phyloP scores from a whole-genome alignment of 2,329 filamentous ascomycete genomes.

The Passalora sequoiae region DNA sequence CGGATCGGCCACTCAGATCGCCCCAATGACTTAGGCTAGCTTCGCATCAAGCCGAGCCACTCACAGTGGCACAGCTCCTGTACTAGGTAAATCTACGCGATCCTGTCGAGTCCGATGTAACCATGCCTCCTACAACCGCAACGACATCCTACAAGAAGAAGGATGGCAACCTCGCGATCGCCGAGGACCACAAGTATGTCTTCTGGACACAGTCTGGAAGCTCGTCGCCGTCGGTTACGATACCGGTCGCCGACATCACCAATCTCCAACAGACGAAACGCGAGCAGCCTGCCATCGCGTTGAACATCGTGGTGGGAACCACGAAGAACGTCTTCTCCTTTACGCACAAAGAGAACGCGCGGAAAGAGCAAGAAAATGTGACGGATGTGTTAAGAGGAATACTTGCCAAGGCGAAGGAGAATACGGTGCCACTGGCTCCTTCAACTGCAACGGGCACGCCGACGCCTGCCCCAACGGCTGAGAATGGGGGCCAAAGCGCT shows the following conservation, averaged over 20 bases:
- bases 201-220: conserved; percentile 65
- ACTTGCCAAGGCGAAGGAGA: conserved; percentile 60
- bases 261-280: conserved; percentile 95
- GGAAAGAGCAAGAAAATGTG: conserved; percentile 76
- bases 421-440: conserved; percentile 33
- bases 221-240: conserved; percentile 60
- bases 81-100: too few relatives aligned
- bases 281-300: conserved; percentile 80
- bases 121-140: conserved; percentile 45
- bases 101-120: conserved; percentile 7
- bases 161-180: conserved; percentile 75
- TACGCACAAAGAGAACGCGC: conserved; percentile 68
- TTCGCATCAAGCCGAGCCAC: too few relatives aligned
- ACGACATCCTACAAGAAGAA: conserved; percentile 88
- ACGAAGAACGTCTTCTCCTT: conserved; percentile 83
- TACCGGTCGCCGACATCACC: conserved; percentile 71
- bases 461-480: conserved; percentile 17
- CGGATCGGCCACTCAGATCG: too few relatives aligned
- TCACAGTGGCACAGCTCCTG: too few relatives aligned
- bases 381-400: conserved; percentile 74
- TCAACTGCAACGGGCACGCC: conserved; percentile 17
- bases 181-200: conserved; percentile 66
- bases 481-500: conserved; percentile 30
- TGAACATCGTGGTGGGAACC: conserved; percentile 81
- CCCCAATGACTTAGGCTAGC: too few relatives aligned